Evolutionary conservation across 331 rosid genomes (phyloP).

Genomic region (Telfairia occidentalis): DNA sequence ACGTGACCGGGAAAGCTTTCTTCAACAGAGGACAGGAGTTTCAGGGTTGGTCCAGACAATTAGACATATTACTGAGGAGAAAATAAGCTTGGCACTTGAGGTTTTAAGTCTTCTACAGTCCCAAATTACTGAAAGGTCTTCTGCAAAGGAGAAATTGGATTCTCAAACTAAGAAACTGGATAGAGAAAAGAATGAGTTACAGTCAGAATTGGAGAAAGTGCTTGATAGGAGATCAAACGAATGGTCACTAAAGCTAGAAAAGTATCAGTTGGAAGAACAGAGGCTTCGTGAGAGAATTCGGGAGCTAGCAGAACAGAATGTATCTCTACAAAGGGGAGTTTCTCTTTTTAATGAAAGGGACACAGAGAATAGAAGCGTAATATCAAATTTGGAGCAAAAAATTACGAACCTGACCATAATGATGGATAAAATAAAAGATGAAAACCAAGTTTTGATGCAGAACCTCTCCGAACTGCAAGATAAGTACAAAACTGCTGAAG

Average conservation of each 20-base stretch:
- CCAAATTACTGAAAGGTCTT: constrained; percentile 58
- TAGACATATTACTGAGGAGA: constrained; percentile 63
- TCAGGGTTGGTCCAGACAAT: constrained; percentile 49
- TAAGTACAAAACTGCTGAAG: constrained; percentile 46
- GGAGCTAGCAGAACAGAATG: constrained; percentile 98
- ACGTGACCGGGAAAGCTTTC: constrained; percentile 54
- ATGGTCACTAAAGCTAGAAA: constrained; percentile 87
- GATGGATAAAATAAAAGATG: constrained; percentile 39
- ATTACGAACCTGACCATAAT: constrained; percentile 36
- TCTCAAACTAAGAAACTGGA: constrained; percentile 49
- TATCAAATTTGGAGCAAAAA: constrained; percentile 50
- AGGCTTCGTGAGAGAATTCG: constrained; percentile 93
- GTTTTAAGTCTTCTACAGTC: constrained; percentile 65
- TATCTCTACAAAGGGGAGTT: constrained; percentile 84
- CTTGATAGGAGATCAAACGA: constrained; percentile 88
- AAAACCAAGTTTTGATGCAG: constrained; percentile 44
- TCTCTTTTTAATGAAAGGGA: constrained; percentile 62
- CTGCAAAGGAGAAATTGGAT: constrained; percentile 50
- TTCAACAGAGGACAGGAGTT: constrained; percentile 44
- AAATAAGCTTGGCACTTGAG: constrained; percentile 62
- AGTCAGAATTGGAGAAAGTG: constrained; percentile 76
- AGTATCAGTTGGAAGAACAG: constrained; percentile 78
- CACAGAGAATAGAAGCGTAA: constrained; percentile 40
- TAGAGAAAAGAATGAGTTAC: constrained; percentile 83
- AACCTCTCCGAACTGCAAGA: constrained; percentile 50